Base-by-base conservation (phyloP, 2,329 filamentous ascomycete species). In the Tolypocladium amazonense region DNA sequence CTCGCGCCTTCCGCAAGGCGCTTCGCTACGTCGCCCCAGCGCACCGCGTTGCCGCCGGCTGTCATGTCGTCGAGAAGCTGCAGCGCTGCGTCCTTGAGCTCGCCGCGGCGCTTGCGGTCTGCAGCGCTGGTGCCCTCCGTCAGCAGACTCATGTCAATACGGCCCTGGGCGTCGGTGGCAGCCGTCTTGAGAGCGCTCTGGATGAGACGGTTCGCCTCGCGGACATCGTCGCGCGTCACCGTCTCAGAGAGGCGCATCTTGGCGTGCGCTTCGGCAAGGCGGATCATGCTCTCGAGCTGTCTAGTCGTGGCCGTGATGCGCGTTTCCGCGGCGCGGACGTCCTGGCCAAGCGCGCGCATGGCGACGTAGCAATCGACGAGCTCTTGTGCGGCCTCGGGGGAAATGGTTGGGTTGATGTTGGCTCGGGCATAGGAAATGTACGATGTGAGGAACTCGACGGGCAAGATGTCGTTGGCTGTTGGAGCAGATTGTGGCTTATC, bases 201-300 rank as follows among this genome's bases (percentile, higher is more conserved):
- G 74, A 99, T 99, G 50, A 99, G 81, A 14, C 94, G 88, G 55
- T 96, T 90, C 0, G 94, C 92, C 77, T 99, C 94, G 56, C 85
- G 78, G 7, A 99, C 95, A 69, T 99, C 95, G 56, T 83, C 82
- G 35, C 82, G 84, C 0, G 89, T 92, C 50, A 99, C 94, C 18
- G 80, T 83, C 3, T 79, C 72, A 0, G 88, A 85, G 6, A 99
- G 83, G 4, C 94, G 89, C 95, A 99, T 99, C 75, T 97, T 97
- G 56, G 94, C 95, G 74, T 99, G 95, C 0, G 92, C 94, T 78
- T 99, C 94, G 1, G 92, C 79, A 3, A 99, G 88, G 62, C 94
- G 93, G 71, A 99, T 97, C 95, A 99, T 99, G 54, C 89, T 94
- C 76, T 99, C 95, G 7, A 99, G 82, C 75, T 99, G 94, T 71